phyloP scores from a whole-genome alignment of 495 filamentous ascomycete genomes.

The Pseudoneurospora amorphoporcata region DNA sequence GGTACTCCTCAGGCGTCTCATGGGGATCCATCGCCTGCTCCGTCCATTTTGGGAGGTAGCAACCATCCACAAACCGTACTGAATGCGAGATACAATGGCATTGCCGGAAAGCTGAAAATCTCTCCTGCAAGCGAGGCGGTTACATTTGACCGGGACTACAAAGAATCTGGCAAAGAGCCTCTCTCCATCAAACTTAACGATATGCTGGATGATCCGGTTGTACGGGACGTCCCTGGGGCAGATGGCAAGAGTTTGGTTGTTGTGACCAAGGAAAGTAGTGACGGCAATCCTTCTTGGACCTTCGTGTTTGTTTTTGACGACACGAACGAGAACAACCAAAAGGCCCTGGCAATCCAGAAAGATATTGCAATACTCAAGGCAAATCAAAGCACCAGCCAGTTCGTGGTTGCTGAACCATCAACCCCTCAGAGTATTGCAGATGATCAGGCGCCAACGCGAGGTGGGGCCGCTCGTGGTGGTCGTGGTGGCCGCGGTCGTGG shows the following conservation, averaged over 20 bases:
- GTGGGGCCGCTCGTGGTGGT: constrained; percentile 4
- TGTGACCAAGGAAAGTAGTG: not conserved
- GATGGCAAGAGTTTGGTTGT: constrained; percentile 10
- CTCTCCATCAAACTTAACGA: constrained; percentile 9
- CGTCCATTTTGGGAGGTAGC: not conserved
- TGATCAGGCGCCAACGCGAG: not conserved
- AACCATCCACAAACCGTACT: constrained; percentile 1
- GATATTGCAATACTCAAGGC: constrained; percentile 2
- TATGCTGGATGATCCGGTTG: constrained; percentile 3
- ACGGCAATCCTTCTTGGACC: not conserved
- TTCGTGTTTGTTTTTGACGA: constrained; percentile 13
- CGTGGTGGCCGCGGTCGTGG: constrained; percentile 12
- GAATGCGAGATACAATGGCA: constrained; percentile 9
- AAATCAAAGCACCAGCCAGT: not conserved
- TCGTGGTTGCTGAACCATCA: constrained; percentile 1
- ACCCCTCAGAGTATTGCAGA: constrained; percentile 1
- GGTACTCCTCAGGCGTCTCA: not conserved
- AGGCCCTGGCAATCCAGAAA: constrained; percentile 5
- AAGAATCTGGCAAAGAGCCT: constrained; percentile 4
- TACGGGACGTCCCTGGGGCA: constrained; percentile 9
- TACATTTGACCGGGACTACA: constrained; percentile 2
- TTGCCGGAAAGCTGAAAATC: constrained; percentile 10
- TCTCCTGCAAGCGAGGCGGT: not conserved
- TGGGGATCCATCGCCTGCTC: not conserved
- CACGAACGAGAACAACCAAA: constrained; percentile 1